Percentiles rank a stretch among this genome's conserved stretches.
These are phyloP conservation scores for Exophiala xenobiotica DNA, from an alignment of 2,329 filamentous ascomycete genomes.

Conservation along the genomic window DNA sequence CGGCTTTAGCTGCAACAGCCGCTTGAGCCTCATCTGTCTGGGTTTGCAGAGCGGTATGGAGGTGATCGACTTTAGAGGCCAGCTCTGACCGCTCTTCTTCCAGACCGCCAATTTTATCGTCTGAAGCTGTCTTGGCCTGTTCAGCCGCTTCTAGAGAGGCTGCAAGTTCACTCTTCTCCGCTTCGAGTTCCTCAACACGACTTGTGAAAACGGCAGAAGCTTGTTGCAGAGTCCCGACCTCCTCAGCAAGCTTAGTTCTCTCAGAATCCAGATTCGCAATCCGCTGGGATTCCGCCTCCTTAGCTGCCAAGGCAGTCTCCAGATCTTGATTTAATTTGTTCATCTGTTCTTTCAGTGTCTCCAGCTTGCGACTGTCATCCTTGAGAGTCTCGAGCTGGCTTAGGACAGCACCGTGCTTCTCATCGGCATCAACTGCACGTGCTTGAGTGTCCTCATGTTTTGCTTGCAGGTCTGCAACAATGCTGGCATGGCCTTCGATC, in stretches of 20 bases:
- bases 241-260: slow-evolving; percentile 12
- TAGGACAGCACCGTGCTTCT: slow-evolving; percentile 10
- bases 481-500: slow-evolving; percentile 8
- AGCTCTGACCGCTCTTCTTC: slow-evolving; percentile 13
- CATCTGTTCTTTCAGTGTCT: slow-evolving; percentile 1
- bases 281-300: slow-evolving; percentile 5
- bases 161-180: slow-evolving; percentile 14
- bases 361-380: slow-evolving; percentile 7
- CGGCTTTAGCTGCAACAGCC: slow-evolving; percentile 3
- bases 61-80: slow-evolving; percentile 7
- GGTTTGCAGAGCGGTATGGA: neutral
- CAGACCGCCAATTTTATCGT: slow-evolving; percentile 7
- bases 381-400: slow-evolving; percentile 14
- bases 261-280: slow-evolving; percentile 5
- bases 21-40: slow-evolving; percentile 4
- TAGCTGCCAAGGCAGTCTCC: slow-evolving; percentile 2
- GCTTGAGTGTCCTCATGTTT: slow-evolving; percentile 11
- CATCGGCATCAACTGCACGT: slow-evolving; percentile 4
- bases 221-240: slow-evolving; percentile 10
- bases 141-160: slow-evolving; percentile 10
- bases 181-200: slow-evolving; percentile 9
- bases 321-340: slow-evolving; percentile 1
- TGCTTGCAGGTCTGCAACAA: slow-evolving; percentile 8
- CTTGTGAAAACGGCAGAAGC: neutral
- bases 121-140: neutral